phyloP scores from a whole-genome alignment of 2,329 filamentous ascomycete species.

The Xylaria sp. region DNA sequence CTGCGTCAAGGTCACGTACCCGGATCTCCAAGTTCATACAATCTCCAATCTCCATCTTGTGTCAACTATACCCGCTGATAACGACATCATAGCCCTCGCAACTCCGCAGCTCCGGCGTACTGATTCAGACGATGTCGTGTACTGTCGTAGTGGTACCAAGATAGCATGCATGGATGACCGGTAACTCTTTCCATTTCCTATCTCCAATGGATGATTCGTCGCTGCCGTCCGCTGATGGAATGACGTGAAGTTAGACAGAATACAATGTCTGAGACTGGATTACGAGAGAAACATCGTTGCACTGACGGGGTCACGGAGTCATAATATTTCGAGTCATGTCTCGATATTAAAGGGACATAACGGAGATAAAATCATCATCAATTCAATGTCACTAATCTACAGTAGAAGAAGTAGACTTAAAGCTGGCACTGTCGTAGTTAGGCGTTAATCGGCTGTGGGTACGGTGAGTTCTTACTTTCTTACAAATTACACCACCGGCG shows the following conservation, averaged over 20 bases:
- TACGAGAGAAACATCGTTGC: not conserved
- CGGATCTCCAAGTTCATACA: not conserved
- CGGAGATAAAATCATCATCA: slow-evolving; percentile 15
- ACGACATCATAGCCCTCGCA: not conserved
- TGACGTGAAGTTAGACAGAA: not conserved
- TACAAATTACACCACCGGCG: not conserved
- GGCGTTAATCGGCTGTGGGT: slow-evolving; percentile 11
- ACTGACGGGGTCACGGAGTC: not conserved
- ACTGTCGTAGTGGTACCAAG: not conserved
- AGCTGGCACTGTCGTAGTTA: not conserved
- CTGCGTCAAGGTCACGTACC: not conserved
- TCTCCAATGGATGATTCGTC: not conserved
- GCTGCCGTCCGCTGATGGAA: not conserved
- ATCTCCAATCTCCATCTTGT: not conserved
- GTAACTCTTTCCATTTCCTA: not conserved
- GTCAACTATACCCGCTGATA: not conserved
- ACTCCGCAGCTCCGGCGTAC: not conserved
- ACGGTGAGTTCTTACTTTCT: slow-evolving; percentile 2
- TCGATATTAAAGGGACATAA: slow-evolving; percentile 30
- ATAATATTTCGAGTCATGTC: not conserved
- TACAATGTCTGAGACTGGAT: not conserved
- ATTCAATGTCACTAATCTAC: not conserved
- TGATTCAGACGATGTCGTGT: not conserved
- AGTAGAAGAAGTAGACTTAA: not conserved
- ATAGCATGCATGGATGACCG: not conserved